Evolutionary conservation across 352 stramenopile genomes (phyloP).

Genomic region (Pythium chondricola): DNA sequence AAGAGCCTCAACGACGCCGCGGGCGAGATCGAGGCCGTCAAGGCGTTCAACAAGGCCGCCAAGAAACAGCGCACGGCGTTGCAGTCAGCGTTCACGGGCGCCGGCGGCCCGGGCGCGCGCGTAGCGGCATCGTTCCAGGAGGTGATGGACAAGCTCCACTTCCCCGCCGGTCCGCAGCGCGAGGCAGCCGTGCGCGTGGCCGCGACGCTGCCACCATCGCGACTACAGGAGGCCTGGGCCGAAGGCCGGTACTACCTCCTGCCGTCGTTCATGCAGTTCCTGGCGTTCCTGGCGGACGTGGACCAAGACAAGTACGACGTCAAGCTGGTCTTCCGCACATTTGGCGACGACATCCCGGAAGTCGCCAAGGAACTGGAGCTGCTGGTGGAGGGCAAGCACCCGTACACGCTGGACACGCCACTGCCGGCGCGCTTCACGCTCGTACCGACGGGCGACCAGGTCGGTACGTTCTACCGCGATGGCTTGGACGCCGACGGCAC

Average conservation of each 20-base stretch:
- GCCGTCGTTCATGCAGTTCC: conserved; percentile 72
- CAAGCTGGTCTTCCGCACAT: conserved; percentile 74
- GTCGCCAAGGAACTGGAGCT: conserved; percentile 71
- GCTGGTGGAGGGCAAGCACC: conserved; percentile 54
- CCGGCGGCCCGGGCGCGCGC: conserved; percentile 30
- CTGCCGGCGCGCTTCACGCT: conserved; percentile 48
- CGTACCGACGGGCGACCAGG: conserved; percentile 21
- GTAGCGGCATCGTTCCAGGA: conserved; percentile 50
- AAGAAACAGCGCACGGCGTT: conserved; percentile 77
- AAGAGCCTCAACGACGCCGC: conserved; percentile 29
- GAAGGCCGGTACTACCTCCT: conserved; percentile 78
- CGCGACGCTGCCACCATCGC: conserved; percentile 31
- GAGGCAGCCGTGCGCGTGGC: conserved; percentile 44
- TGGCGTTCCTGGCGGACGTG: conserved; percentile 38
- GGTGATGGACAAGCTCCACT: conserved; percentile 75
- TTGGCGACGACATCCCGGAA: conserved; percentile 73
- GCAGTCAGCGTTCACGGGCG: conserved; percentile 69
- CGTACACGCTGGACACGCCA: conserved; percentile 27
- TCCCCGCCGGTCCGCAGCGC: conserved; percentile 37
- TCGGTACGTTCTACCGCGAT: conserved; percentile 75
- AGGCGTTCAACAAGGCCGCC: conserved; percentile 64
- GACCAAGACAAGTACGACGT: conserved; percentile 26
- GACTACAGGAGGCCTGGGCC: conserved; percentile 60
- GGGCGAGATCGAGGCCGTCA: conserved; percentile 44
- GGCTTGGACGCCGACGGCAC: conserved; percentile 49